Evolutionary conservation across 805 yeast species (phyloP), one percentile per base, ranked within the genome.

Genomic region (Kluyveromyces lactis): DNA sequence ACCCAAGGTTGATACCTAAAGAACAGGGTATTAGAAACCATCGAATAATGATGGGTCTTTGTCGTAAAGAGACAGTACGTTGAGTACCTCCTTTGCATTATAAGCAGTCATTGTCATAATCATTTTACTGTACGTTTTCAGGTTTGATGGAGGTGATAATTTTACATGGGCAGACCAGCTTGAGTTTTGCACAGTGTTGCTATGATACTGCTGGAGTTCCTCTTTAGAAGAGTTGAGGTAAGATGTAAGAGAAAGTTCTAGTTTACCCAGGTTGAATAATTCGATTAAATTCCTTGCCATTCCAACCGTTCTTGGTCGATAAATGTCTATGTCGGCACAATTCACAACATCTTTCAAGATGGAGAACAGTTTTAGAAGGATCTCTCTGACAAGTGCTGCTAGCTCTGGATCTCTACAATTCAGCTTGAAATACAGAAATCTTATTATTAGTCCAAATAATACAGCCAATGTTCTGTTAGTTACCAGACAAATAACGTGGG

Each of bases 381-480:
- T 33, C 13, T 33, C 36, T 23, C 28, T 33, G 16, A 33, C 27
- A 8, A 33, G 36, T 6, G 27, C 8, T 9, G 18, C 11, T 10
- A 33, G 12, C 13, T 33, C 36, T 5, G n/a, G 36, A 23, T 33
- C 36, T 21, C 28, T 33, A 6, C 28, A 21, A 17, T 33, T 33
- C 15, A 33, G 18, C 8, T 18, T 15, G 28, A 35, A 38, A 24
- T 38, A 36, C 15, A 24, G 16, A 26, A 42, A 32, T 13, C 45
- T 28, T 4, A 39, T 18, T 9, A 39, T 31, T 4, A 42, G 12
- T 9, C 45, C 45, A 16, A 34, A 37, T 10, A 36, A 7, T 7
- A 36, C 40, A 4, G 34, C 12, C 12, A 26, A 18, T 16, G 31
- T 21, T 18, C 45, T 34, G 21, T 42, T 39, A 17, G 17, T 34